phyloP scores from a whole-genome alignment of 768 basidiomycete species.

The Mycena haematopus region DNA sequence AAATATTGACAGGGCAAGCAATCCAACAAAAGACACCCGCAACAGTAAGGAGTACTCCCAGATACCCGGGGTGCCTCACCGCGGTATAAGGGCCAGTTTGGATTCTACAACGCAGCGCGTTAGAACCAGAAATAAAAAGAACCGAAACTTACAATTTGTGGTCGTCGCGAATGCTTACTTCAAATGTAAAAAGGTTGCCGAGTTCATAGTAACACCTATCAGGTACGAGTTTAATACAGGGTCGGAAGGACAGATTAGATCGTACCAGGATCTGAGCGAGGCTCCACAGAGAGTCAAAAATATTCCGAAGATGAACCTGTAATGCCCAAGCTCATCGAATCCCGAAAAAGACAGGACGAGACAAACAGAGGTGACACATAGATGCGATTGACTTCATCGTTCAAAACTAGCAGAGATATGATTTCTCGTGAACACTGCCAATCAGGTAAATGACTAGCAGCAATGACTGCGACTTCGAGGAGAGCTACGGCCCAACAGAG shows the following conservation, averaged over 20 bases:
- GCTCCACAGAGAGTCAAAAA: slow-evolving; percentile 44
- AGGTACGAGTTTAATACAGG: not conserved
- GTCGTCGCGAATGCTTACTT: slow-evolving; percentile 52
- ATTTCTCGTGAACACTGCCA: slow-evolving; percentile 33
- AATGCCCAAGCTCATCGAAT: slow-evolving; percentile 8
- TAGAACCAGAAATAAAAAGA: too few species aligned
- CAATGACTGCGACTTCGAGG: slow-evolving; percentile 45
- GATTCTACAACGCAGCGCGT: slow-evolving; percentile 29
- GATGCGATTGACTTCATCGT: slow-evolving; percentile 36
- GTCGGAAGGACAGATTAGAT: not conserved
- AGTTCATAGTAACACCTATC: slow-evolving; percentile 49
- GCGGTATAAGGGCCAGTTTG: slow-evolving; percentile 54
- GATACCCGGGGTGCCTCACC: slow-evolving; percentile 60
- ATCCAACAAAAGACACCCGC: slow-evolving; percentile 45
- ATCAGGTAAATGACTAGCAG: slow-evolving; percentile 38
- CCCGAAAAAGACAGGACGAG: not conserved
- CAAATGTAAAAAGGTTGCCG: slow-evolving; percentile 55
- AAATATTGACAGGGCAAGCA: slow-evolving; percentile 40
- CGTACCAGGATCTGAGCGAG: slow-evolving; percentile 30
- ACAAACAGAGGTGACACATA: slow-evolving; percentile 38
- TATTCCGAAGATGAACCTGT: slow-evolving; percentile 42
- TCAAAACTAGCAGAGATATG: slow-evolving; percentile 36
- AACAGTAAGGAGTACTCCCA: slow-evolving; percentile 46
- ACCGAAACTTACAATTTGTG: slow-evolving; percentile 42
- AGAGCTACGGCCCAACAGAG: slow-evolving; percentile 46